Base-by-base conservation (phyloP, 331 rosid genomes). In the Malus hybrid region DNA sequence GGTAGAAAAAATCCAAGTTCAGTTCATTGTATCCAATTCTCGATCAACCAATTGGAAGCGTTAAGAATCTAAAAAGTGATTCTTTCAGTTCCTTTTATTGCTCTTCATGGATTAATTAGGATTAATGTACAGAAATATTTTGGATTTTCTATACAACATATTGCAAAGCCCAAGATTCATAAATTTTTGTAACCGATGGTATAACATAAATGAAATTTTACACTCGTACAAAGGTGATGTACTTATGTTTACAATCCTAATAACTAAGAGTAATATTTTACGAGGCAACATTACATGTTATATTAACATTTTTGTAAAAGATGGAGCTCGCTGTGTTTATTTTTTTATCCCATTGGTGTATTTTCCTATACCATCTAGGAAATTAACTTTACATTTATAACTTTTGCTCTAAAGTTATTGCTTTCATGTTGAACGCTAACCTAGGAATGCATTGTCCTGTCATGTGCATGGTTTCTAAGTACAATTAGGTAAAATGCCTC, bases 141-240 rank as follows among this genome's bases (percentile, higher is more conserved):
- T 20, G 30, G 26, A 28, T 6, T 71, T 62, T 42, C 7, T 55
- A 56, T 32, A 26, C 33, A 33, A 8, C 66, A 36, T 36, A n/a
- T 9, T 53, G 36, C 67, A 5, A 36, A 22, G 26, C 62, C 39
- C 76, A 5, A 20, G 55, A 57, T 32, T 39, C 36, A 55, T 30
- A 6, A 10, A 65, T 66, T 11, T 34, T 56, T 50, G 77, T 16
- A 56, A 36, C 34, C 50, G 48, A 58, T 8, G 66, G 73, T n/a
- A 61, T 24, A 53, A 11, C 20, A 22, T 36, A 78, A 70, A 61
- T 78, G 11, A 36, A 44, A 78, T 78, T 75, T 74, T 60, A 61
- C 12, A 61, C 8, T 26, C 33, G 14, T 14, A 14, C 18, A 56
- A 36, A 36, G 10, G 2, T 56, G 28, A 4, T 56, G 19, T 50